Conservation (phyloP, 352 stramenopile genomes). For the Phytophthora agathidicida region DNA sequence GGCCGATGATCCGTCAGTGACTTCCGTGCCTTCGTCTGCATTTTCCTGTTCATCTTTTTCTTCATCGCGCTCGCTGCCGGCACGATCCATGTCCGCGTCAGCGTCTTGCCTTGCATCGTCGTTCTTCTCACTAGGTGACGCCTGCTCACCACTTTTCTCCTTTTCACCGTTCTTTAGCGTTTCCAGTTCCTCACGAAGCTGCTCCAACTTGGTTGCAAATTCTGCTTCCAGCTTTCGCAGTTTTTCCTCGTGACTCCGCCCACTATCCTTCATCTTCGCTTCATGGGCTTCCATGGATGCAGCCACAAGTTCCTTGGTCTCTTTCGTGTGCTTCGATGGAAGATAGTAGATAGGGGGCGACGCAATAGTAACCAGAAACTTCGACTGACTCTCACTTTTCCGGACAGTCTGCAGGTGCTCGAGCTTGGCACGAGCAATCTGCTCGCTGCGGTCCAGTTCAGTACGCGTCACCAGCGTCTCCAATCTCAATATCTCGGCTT, state of each 20-base stretch:
- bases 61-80: constrained; percentile 1
- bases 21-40: neutral
- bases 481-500: constrained; percentile 40
- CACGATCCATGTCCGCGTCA: constrained; percentile 21
- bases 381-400: constrained; percentile 51
- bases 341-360: constrained; percentile 79
- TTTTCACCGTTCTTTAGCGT: constrained; percentile 28
- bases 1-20: neutral
- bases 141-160: constrained; percentile 9
- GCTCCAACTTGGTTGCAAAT: constrained; percentile 52
- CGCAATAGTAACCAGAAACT: constrained; percentile 73
- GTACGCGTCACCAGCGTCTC: constrained; percentile 51
- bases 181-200: constrained; percentile 52
- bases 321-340: constrained; percentile 75
- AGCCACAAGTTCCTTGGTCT: constrained; percentile 74
- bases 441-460: constrained; percentile 63
- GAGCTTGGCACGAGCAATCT: constrained; percentile 59
- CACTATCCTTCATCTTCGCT: constrained; percentile 56
- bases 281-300: constrained; percentile 72
- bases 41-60: constrained; percentile 1
- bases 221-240: constrained; percentile 60
- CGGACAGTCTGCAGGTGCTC: constrained; percentile 57
- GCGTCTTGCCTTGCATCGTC: constrained; percentile 24
- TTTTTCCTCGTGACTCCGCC: constrained; percentile 51
- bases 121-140: constrained; percentile 21